phyloP scores from a whole-genome alignment of 2,329 filamentous ascomycete species.

The Calonectria ilicicola region DNA sequence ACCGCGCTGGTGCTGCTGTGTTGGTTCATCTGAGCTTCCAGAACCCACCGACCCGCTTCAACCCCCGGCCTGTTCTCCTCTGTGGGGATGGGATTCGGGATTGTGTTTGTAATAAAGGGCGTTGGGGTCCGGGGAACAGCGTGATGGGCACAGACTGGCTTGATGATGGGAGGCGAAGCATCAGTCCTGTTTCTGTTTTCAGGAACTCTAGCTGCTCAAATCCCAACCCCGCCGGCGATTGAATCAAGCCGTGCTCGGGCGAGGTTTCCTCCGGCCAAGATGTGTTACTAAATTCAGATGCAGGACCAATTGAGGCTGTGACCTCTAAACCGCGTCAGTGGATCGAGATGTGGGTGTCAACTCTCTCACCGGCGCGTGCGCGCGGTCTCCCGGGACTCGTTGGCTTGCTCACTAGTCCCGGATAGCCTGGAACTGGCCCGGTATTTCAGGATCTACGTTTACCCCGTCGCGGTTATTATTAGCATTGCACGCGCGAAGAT shows the following conservation, averaged over 20 bases:
- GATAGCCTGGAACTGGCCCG: background rate
- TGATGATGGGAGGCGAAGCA: background rate
- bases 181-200: background rate
- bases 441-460: background rate
- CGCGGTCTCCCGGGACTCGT: background rate
- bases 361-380: conserved; percentile 1
- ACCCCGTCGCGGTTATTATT: conserved; percentile 1
- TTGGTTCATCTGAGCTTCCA: background rate
- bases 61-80: background rate
- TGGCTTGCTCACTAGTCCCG: background rate
- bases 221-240: background rate
- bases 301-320: background rate
- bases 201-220: background rate
- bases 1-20: background rate
- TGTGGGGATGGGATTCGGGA: background rate
- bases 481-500: background rate
- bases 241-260: background rate
- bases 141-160: background rate
- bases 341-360: background rate
- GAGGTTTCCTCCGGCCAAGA: background rate
- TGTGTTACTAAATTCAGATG: background rate
- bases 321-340: background rate
- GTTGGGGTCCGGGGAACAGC: background rate
- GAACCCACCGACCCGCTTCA: background rate
- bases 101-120: background rate